Evolutionary conservation across 2,329 filamentous ascomycete genomes (phyloP), one percentile per base, ranked within the genome.

Genomic region (Fusarium buxicola): DNA sequence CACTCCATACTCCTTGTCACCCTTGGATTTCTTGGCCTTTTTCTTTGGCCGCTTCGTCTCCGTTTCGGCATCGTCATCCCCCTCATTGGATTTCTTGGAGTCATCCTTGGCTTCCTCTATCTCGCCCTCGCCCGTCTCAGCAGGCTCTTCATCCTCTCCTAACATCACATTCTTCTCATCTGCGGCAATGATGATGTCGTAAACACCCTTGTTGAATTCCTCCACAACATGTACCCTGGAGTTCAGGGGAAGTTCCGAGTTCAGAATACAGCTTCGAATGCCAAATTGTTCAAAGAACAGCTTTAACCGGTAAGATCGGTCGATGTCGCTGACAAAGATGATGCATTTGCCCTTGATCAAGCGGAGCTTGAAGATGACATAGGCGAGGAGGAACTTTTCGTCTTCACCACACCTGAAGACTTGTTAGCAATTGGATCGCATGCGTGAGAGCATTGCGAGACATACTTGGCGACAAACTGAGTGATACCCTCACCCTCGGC

Each of bases 211-310:
- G 80, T 98, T 99, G 79, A 99, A 99, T 75, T 98, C 93, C 70
- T 98, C 91, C 3, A 99, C 94, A 2, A 97, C 93, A 74, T 99
- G 94, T 34, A 97, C 88, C 58, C 95, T 85, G 2, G 92, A 95
- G 72, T 97, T 97, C 65, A 98, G 89, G 0, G 95, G 95, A 31
- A 99, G 79, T 73, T 99, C 94, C 1, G 92, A 95, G 78, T 99
- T 99, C 35, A 99, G 80, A 25, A 97, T 92, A 76, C 92, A 96
- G 71, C 92, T 94, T 74, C 92, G 90, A 73, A 97, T 94, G 41
- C 93, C 94, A 72, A 99, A 99, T 74, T 99, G 95, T 77, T 99
- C 95, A 48, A 99, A 86, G 74, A 95, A 99, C 8, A 99, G 84
- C 78, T 97, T 97, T 21, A 99, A 80, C 31, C 95, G 87, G 77